Evolutionary conservation across 2,329 filamentous ascomycete genomes (phyloP).

Genomic region (Fusarium sp.): DNA sequence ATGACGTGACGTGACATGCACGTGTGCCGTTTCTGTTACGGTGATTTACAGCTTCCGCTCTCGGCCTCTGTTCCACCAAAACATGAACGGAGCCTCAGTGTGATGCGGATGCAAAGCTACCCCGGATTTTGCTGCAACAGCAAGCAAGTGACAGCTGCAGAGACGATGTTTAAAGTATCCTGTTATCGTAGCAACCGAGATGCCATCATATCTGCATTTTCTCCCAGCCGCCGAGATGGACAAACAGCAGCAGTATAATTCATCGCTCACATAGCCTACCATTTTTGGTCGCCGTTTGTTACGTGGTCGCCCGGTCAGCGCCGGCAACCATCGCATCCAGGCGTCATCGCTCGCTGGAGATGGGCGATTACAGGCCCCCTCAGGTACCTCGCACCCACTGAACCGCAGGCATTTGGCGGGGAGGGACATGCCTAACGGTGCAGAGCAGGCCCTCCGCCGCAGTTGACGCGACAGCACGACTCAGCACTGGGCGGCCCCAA

Average conservation of each 20-base stretch:
- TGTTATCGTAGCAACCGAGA: background rate
- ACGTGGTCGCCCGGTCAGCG: constrained; percentile 29
- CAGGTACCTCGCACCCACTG: constrained; percentile 16
- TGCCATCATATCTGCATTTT: too few relatives aligned
- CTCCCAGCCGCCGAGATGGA: background rate
- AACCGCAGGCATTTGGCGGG: background rate
- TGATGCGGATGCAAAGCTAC: background rate
- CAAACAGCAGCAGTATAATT: background rate
- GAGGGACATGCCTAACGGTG: constrained; percentile 5
- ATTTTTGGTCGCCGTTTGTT: constrained; percentile 20
- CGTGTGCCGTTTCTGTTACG: constrained; percentile 6
- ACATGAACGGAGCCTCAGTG: background rate
- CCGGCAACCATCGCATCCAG: background rate
- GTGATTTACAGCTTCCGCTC: background rate
- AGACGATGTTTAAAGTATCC: background rate
- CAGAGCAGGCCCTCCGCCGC: too few relatives aligned
- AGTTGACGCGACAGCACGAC: background rate
- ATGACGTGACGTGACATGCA: constrained; percentile 11
- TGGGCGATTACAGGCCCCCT: background rate
- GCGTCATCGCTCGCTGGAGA: constrained; percentile 13
- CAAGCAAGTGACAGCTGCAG: background rate
- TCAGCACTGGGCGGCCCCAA: constrained; percentile 15
- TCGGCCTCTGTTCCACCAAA: background rate
- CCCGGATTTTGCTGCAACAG: background rate
- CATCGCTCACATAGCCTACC: background rate